These are phyloP conservation scores for Starmerella vitae DNA, from an alignment of 805 yeast genomes.

Conservation along the genomic window DNA sequence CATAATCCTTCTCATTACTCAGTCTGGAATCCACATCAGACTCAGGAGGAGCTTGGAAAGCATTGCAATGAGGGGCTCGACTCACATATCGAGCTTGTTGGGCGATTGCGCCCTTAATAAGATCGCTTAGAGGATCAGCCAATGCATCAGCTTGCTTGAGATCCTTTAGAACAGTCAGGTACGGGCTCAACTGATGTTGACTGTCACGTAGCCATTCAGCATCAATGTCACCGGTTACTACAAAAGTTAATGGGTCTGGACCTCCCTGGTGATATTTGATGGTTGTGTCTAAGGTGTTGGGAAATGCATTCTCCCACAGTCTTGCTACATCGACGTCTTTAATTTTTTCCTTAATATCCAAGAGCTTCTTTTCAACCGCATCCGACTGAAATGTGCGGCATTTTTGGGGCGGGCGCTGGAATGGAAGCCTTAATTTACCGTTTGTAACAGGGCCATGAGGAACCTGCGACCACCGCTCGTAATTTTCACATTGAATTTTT, in stretches of 20 bases:
- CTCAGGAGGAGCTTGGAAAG: constrained; percentile 69
- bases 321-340: constrained; percentile 55
- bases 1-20: constrained; percentile 36
- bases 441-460: constrained; percentile 44
- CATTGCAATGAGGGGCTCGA: constrained; percentile 72
- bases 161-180: constrained; percentile 43
- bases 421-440: constrained; percentile 49
- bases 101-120: constrained; percentile 65
- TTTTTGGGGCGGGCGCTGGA: constrained; percentile 55
- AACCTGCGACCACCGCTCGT: constrained; percentile 43
- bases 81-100: constrained; percentile 57
- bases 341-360: constrained; percentile 38
- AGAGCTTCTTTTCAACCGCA: constrained; percentile 48
- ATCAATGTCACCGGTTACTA: constrained; percentile 84
- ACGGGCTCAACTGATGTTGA: constrained; percentile 67
- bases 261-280: constrained; percentile 48
- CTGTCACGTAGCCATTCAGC: constrained; percentile 91
- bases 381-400: constrained; percentile 62
- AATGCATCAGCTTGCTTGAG: constrained; percentile 29
- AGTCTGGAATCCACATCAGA: constrained; percentile 17
- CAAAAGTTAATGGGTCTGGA: constrained; percentile 45
- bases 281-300: constrained; percentile 81
- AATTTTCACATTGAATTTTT: no score
- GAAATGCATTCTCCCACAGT: constrained; percentile 67
- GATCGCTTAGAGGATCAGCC: constrained; percentile 29